These are phyloP conservation scores for Cercospora brassicicola DNA, from an alignment of 2,329 filamentous ascomycete genomes.

Conservation along the genomic window DNA sequence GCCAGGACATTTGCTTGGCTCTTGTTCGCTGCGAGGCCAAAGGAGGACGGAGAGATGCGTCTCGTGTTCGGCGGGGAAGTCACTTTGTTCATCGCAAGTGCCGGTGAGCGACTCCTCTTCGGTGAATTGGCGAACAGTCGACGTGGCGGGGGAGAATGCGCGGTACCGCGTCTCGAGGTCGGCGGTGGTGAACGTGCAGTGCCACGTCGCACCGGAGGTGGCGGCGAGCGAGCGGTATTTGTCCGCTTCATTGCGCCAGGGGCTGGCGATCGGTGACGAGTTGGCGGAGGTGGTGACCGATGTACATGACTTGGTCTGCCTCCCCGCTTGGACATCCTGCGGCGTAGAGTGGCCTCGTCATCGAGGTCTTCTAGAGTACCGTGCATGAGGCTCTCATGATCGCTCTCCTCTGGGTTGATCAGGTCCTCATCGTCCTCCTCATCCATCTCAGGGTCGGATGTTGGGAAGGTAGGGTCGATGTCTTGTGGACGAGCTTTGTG, in stretches of 20 bases:
- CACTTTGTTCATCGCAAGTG: conserved; percentile 35
- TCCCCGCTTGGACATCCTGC: conserved; percentile 40
- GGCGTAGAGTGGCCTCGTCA: conserved; percentile 39
- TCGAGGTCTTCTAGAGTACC: conserved; percentile 48
- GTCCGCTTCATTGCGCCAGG: conserved; percentile 45
- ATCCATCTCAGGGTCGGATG: conserved; percentile 83
- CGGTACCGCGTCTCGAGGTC: conserved; percentile 15
- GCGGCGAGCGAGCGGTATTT: conserved; percentile 46
- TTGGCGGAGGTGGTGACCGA: conserved; percentile 39
- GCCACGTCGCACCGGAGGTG: conserved; percentile 25
- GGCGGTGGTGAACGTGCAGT: conserved; percentile 25
- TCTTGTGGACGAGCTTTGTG: conserved; percentile 87
- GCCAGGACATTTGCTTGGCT: conserved; percentile 46
- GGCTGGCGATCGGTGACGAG: conserved; percentile 41
- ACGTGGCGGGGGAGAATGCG: conserved; percentile 49
- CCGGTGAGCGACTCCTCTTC: conserved; percentile 54
- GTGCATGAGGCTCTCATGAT: conserved; percentile 64
- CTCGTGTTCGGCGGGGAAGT: conserved; percentile 69
- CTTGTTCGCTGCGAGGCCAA: conserved; percentile 53
- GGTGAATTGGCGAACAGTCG: conserved; percentile 71
- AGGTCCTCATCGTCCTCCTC: conserved; percentile 70
- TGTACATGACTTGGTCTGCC: conserved; percentile 23
- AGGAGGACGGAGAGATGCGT: conserved; percentile 44
- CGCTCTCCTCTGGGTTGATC: conserved; percentile 61
- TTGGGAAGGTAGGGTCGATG: conserved; percentile 95